phyloP scores from a whole-genome alignment of 2,329 filamentous ascomycete species.

The Cercospora zeae-maydis region DNA sequence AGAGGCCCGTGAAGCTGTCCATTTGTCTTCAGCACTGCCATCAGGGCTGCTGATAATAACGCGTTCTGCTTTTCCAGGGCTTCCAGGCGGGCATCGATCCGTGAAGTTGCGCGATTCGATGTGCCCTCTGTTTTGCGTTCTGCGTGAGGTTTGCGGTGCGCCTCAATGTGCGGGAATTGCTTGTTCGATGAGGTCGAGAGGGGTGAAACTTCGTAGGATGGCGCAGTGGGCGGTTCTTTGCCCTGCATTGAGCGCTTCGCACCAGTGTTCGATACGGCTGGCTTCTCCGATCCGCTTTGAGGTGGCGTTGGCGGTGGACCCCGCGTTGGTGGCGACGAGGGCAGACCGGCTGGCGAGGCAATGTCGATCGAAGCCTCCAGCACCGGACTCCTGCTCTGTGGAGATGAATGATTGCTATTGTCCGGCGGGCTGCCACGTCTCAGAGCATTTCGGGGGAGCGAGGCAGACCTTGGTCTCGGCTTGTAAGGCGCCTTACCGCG shows the following conservation, averaged over 20 bases:
- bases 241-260: slow-evolving; percentile 17
- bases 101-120: slow-evolving; percentile 16
- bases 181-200: slow-evolving; percentile 19
- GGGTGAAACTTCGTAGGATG: slow-evolving; percentile 26
- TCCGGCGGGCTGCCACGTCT: slow-evolving; percentile 24
- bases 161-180: slow-evolving; percentile 24
- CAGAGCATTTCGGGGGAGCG: slow-evolving; percentile 26
- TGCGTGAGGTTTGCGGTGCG: slow-evolving; percentile 15
- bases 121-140: slow-evolving; percentile 14
- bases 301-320: slow-evolving; percentile 37
- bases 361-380: slow-evolving; percentile 18
- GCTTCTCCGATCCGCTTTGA: slow-evolving; percentile 31
- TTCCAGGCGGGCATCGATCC: slow-evolving; percentile 37
- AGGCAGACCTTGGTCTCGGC: slow-evolving; percentile 34
- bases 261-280: slow-evolving; percentile 8
- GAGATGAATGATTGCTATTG: slow-evolving; percentile 19
- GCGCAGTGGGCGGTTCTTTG: slow-evolving; percentile 27
- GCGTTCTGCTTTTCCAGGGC: slow-evolving; percentile 41
- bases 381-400: slow-evolving; percentile 16
- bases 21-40: slow-evolving; percentile 40
- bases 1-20: slow-evolving; percentile 34
- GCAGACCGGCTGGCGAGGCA: slow-evolving; percentile 28
- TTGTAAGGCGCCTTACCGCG: slow-evolving; percentile 26
- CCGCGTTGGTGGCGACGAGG: slow-evolving; percentile 35
- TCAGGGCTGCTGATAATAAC: slow-evolving; percentile 40